Evolutionary conservation across 805 yeast genomes (phyloP).

Genomic region (Saccharomycopsis sp.): DNA sequence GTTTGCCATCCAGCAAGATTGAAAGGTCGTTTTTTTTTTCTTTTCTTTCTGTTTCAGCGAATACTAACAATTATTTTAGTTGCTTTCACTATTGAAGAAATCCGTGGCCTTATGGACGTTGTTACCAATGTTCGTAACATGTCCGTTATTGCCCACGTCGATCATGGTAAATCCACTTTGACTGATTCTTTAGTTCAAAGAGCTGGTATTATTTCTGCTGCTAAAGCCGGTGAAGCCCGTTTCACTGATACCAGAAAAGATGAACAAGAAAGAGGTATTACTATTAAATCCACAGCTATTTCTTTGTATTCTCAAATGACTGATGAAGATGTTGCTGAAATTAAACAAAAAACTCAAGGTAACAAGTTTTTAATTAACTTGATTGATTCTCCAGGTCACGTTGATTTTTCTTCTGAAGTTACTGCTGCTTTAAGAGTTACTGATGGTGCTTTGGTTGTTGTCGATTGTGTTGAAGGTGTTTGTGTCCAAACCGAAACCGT

Average conservation of each 20-base stretch:
- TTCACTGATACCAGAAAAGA: constrained; percentile 99
- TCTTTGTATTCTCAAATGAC: constrained; percentile 85
- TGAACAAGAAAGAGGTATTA: constrained; percentile 99
- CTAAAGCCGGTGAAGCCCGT: constrained; percentile 99
- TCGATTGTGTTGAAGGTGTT: constrained; percentile 99
- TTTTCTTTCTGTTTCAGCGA: background rate
- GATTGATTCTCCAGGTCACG: constrained; percentile 99
- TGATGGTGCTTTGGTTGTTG: constrained; percentile 99
- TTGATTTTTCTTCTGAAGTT: constrained; percentile 99
- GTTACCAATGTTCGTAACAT: constrained; percentile 99
- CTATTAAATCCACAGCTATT: constrained; percentile 98
- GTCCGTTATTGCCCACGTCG: constrained; percentile 99
- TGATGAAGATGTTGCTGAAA: constrained; percentile 81
- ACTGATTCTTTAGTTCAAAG: constrained; percentile 98
- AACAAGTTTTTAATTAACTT: constrained; percentile 93
- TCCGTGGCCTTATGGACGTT: constrained; percentile 98
- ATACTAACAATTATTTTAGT: constrained; percentile 19
- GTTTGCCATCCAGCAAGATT: too few relatives aligned
- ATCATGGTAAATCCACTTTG: constrained; percentile 99
- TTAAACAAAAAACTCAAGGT: constrained; percentile 83
- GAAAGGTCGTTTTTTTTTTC: too few relatives aligned
- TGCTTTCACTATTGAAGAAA: constrained; percentile 37
- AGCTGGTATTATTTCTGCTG: constrained; percentile 99
- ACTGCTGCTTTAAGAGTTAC: constrained; percentile 99
- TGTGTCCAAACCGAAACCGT: constrained; percentile 99